These are phyloP conservation scores for Thalassiosira hispida DNA, from an alignment of 352 stramenopile species.

Conservation along the genomic window DNA sequence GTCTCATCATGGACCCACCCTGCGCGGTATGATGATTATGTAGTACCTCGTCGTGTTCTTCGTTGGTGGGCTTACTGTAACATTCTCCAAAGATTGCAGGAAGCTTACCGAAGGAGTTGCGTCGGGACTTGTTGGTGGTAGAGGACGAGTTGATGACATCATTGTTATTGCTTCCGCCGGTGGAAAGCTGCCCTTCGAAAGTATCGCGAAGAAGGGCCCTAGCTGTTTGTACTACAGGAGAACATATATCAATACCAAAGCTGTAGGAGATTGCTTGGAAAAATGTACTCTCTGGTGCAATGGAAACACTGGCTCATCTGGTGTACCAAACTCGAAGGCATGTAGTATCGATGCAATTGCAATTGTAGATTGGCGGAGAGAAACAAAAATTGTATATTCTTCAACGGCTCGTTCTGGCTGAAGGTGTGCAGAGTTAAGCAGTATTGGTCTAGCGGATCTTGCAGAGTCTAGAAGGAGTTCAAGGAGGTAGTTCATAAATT, in stretches of 20 bases:
- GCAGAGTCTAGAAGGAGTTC: conserved; percentile 26
- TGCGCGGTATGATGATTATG: no score
- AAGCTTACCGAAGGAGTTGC: no score
- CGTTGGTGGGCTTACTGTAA: no score
- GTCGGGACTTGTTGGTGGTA: no score
- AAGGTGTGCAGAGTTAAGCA: conserved; percentile 37
- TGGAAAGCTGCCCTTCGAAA: no score
- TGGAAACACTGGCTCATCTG: background rate
- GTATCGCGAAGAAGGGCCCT: conserved; percentile 33
- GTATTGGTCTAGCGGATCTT: background rate
- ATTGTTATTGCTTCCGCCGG: no score
- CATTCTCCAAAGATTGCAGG: no score
- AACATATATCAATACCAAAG: conserved; percentile 38
- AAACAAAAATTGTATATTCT: conserved; percentile 39
- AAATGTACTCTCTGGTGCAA: conserved; percentile 31
- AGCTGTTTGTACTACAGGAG: conserved; percentile 28
- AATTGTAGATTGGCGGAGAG: conserved; percentile 35
- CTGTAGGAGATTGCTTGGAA: conserved; percentile 20
- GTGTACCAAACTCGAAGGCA: conserved; percentile 35
- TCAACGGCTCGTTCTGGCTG: conserved; percentile 41
- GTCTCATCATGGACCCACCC: no score
- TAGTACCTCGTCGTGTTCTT: no score
- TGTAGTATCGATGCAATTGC: conserved; percentile 45
- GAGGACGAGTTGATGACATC: no score
- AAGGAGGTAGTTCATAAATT: conserved; percentile 44